phyloP scores from a whole-genome alignment of 2,329 filamentous ascomycete species.

The Geosmithia flava region DNA sequence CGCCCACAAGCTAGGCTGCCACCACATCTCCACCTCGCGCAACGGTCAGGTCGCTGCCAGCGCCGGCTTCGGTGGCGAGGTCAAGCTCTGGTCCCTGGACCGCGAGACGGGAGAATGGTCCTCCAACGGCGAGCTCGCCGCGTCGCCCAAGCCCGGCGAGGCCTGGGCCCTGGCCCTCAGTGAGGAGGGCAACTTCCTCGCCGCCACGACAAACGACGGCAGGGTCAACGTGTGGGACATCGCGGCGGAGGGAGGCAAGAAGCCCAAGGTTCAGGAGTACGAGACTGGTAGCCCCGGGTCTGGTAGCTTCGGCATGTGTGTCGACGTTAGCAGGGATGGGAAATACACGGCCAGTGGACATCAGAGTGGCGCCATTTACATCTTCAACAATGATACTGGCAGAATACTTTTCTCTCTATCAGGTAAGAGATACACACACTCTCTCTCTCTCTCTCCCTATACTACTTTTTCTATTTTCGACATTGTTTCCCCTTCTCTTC shows the following conservation, averaged over 20 bases:
- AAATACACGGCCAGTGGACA: conserved; percentile 84
- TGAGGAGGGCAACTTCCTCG: conserved; percentile 70
- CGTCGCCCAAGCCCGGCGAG: conserved; percentile 47
- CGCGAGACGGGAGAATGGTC: conserved; percentile 44
- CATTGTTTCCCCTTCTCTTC: neutral
- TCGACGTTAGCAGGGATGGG: conserved; percentile 72
- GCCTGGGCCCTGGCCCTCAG: conserved; percentile 84
- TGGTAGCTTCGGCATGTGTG: conserved; percentile 79
- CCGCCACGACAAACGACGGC: conserved; percentile 80
- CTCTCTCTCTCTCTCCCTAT: neutral
- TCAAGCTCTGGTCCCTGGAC: conserved; percentile 66
- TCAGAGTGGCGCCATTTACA: conserved; percentile 81
- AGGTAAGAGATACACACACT: conserved; percentile 31
- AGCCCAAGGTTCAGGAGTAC: conserved; percentile 63
- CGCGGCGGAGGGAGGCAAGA: conserved; percentile 26
- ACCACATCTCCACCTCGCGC: conserved; percentile 65
- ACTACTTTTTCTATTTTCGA: neutral
- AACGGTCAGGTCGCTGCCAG: conserved; percentile 66
- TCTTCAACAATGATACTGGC: conserved; percentile 88
- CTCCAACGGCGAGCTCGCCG: conserved; percentile 25
- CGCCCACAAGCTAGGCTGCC: conserved; percentile 80
- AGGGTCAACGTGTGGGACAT: conserved; percentile 82
- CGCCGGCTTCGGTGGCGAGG: conserved; percentile 78
- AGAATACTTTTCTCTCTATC: conserved; percentile 76
- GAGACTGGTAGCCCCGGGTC: conserved; percentile 62